phyloP scores from a whole-genome alignment of 2,329 filamentous ascomycete genomes.

The Penicillium crustosum region DNA sequence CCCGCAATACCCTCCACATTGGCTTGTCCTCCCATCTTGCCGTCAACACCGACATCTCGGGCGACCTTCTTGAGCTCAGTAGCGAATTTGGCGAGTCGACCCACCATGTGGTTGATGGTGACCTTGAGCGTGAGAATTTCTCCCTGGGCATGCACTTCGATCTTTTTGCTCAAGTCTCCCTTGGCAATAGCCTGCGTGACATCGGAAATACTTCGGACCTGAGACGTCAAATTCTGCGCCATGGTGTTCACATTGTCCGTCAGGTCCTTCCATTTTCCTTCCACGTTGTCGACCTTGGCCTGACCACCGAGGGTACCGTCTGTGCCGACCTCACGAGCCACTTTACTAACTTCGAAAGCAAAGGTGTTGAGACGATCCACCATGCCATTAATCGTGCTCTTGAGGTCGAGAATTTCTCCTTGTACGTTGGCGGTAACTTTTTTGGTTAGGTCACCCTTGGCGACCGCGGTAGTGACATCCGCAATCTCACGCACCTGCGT shows the following conservation, averaged over 20 bases:
- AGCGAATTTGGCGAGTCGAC: conserved; percentile 90
- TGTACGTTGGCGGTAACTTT: conserved; percentile 94
- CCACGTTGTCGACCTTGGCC: conserved; percentile 63
- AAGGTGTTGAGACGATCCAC: conserved; percentile 65
- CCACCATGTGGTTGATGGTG: conserved; percentile 99
- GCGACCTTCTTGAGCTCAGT: conserved; percentile 94
- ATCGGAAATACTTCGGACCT: conserved; percentile 87
- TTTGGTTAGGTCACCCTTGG: conserved; percentile 88
- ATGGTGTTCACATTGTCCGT: conserved; percentile 69
- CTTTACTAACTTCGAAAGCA: conserved; percentile 65
- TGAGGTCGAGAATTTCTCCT: conserved; percentile 91
- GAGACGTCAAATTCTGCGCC: conserved; percentile 62
- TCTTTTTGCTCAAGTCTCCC: conserved; percentile 93
- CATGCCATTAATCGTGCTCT: conserved; percentile 79
- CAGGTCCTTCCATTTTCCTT: conserved; percentile 66
- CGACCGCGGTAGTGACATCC: conserved; percentile 92
- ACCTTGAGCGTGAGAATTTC: conserved; percentile 93
- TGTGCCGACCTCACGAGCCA: conserved; percentile 64
- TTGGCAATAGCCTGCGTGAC: conserved; percentile 94
- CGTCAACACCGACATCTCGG: conserved; percentile 94
- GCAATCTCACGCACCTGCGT: conserved; percentile 98
- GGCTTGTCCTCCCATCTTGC: conserved; percentile 97
- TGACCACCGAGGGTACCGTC: conserved; percentile 65
- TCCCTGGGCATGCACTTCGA: conserved; percentile 90
- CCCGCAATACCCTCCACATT: conserved; percentile 91